Base-by-base conservation (phyloP, 441 rosid species). In the Isatis lusitanica region DNA sequence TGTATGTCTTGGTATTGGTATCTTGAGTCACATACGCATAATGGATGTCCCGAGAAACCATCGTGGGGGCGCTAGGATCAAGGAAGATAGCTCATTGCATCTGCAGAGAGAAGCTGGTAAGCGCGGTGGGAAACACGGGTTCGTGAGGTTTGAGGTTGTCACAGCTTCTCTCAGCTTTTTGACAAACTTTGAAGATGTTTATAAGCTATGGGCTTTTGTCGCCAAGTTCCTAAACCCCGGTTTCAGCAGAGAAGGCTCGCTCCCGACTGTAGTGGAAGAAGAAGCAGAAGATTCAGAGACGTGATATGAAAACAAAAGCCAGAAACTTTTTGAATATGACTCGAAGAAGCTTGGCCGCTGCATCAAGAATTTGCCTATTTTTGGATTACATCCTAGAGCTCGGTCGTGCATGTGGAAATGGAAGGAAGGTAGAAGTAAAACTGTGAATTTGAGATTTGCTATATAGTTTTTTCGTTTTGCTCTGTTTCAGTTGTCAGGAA, bases 121-220 rank as follows among this genome's bases (percentile, higher is more conserved):
- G 28, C 81, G 76, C 4, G 78, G 79, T 69, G 87, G 82, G 36
- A 90, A 90, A 80, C 74, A 75, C 13, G 91, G 88, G 59, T 92
- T 87, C 63, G 74, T 90, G 51, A 73, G 98, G 66, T 84, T 90
- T 17, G 97, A 94, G 74, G 99, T 92, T 69, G 94, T 92, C 59
- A 92, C 99, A 33, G 98, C 96, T 48, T 94, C 99, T 58, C 92
- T 94, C 0, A 87, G 99, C 70, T 94, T 94, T 64, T 82, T 94
- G 79, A 86, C 97, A 17, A 91, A 94, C 80, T 94, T 94, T 74
- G 96, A 92, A 69, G 97, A 94, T 83, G 97, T 94, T 42, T 92
- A 92, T 79, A 89, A 87, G 81, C 59, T 94, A 66, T 94, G 98
- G 98, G 94, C 86, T 50, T 94, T 94, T 73, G 88, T 90, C 0